Evolutionary conservation across 768 basidiomycete species (phyloP).

Genomic region (Pleurotus ostreatus): DNA sequence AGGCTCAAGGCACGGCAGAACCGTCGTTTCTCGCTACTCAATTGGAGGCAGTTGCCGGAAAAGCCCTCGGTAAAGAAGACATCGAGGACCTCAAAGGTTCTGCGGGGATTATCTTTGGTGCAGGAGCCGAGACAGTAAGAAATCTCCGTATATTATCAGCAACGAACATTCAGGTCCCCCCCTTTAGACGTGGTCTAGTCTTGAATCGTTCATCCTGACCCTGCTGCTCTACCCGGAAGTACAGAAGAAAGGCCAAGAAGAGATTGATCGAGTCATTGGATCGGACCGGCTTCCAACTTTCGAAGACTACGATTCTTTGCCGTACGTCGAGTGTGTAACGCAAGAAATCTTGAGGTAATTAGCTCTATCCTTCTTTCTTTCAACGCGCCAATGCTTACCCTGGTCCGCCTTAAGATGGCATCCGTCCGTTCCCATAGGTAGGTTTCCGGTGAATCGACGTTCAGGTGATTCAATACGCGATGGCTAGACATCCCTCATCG

Average conservation of each 20-base stretch:
- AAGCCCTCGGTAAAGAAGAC: conserved; percentile 32
- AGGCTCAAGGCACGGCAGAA: conserved; percentile 38
- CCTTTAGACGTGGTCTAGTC: conserved; percentile 44
- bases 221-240: conserved; percentile 51
- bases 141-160: conserved; percentile 2
- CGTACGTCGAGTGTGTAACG: conserved; percentile 43
- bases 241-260: conserved; percentile 42
- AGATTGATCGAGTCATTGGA: conserved; percentile 47
- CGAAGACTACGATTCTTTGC: conserved; percentile 37
- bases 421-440: conserved; percentile 38
- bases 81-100: conserved; percentile 53
- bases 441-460: conserved; percentile 3
- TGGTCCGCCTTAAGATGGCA: conserved; percentile 34
- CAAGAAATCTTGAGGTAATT: conserved; percentile 44
- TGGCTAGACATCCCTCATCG: conserved; percentile 6
- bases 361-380: not conserved
- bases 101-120: conserved; percentile 47
- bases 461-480: no score
- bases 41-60: conserved; percentile 34
- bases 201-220: conserved; percentile 47
- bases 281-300: conserved; percentile 42
- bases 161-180: not conserved
- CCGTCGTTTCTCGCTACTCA: conserved; percentile 43
- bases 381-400: conserved; percentile 1
- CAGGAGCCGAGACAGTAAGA: conserved; percentile 37